Conservation (phyloP, 192 early-diverging fungal genomes). For the Coemansia sp. region DNA sequence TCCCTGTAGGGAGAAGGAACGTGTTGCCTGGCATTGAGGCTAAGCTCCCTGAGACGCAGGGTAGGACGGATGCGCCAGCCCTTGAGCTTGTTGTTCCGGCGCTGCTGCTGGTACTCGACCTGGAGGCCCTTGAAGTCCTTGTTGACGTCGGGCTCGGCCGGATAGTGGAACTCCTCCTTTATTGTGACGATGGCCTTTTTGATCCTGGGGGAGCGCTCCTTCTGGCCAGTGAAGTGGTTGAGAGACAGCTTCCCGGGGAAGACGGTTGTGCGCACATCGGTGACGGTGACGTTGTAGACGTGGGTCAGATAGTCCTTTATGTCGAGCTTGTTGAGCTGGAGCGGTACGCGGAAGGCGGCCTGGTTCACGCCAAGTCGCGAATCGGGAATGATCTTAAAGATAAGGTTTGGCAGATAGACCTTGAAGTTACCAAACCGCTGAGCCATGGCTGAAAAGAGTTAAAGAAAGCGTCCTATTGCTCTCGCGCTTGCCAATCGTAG, state of each 20-base stretch:
- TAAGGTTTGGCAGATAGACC: slow-evolving; percentile 85
- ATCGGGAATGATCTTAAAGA: slow-evolving; percentile 77
- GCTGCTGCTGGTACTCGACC: slow-evolving; percentile 25
- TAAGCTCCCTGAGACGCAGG: slow-evolving; percentile 13
- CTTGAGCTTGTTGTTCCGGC: slow-evolving; percentile 37
- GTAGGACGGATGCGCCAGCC: slow-evolving; percentile 48
- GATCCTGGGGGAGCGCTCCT: slow-evolving; percentile 39
- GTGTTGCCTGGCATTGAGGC: background rate
- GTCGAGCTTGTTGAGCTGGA: slow-evolving; percentile 90
- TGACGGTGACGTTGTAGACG: slow-evolving; percentile 80
- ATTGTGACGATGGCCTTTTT: slow-evolving; percentile 75
- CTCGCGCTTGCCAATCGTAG: background rate
- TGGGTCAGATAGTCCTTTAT: slow-evolving; percentile 81
- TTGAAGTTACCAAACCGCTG: slow-evolving; percentile 57
- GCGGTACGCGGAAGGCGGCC: slow-evolving; percentile 88
- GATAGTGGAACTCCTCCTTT: slow-evolving; percentile 67
- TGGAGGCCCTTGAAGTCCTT: slow-evolving; percentile 49
- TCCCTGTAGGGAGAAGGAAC: too few species aligned
- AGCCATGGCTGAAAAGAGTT: slow-evolving; percentile 14
- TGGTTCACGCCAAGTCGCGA: slow-evolving; percentile 76
- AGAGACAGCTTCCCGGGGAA: slow-evolving; percentile 63
- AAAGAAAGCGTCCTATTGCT: background rate
- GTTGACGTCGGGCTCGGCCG: slow-evolving; percentile 46
- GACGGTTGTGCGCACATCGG: slow-evolving; percentile 89
- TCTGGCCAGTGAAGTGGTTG: slow-evolving; percentile 34